A percentile compares a stretch with the other conserved stretches of the same genome.
Evolutionary conservation across 2,329 filamentous ascomycete genomes (phyloP).

Genomic region (Acephala macrosclerotiorum): DNA sequence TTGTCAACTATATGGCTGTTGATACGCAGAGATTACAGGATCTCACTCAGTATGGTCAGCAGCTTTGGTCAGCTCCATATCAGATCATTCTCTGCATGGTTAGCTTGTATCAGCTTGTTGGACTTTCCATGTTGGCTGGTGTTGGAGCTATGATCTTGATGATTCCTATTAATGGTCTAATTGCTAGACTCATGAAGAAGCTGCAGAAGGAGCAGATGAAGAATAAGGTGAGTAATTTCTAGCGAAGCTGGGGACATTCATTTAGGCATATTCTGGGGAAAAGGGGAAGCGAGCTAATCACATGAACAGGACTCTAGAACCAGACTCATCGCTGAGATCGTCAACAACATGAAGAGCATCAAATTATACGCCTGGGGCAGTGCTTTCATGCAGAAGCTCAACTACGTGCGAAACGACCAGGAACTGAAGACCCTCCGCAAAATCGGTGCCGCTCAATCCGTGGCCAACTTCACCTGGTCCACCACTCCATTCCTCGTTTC

Average conservation of each 20-base stretch:
- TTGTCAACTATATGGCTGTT: conserved; percentile 99
- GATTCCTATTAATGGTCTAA: conserved; percentile 94
- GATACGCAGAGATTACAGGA: conserved; percentile 96
- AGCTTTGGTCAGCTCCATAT: conserved; percentile 96
- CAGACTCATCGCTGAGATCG: conserved; percentile 92
- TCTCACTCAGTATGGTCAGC: conserved; percentile 92
- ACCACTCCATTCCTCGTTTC: conserved; percentile 97
- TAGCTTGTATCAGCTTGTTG: conserved; percentile 94
- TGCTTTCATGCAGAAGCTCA: conserved; percentile 97
- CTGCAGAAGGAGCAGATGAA: conserved; percentile 98
- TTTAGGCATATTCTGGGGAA: background rate
- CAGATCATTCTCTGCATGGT: conserved; percentile 96
- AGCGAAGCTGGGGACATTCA: background rate
- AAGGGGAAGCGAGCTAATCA: conserved; percentile 8
- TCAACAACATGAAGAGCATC: conserved; percentile 99
- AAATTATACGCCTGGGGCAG: conserved; percentile 98
- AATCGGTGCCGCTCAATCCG: conserved; percentile 91
- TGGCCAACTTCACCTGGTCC: conserved; percentile 98
- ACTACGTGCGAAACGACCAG: conserved; percentile 92
- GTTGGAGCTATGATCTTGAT: conserved; percentile 95
- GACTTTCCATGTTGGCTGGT: conserved; percentile 93
- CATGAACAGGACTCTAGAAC: conserved; percentile 74
- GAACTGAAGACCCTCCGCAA: conserved; percentile 95
- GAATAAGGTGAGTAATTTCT: conserved; percentile 71
- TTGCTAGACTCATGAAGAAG: conserved; percentile 91